Evolutionary conservation across 441 rosid genomes (phyloP), one percentile per base, ranked within the genome.

Genomic region (Erodium trifolium): DNA sequence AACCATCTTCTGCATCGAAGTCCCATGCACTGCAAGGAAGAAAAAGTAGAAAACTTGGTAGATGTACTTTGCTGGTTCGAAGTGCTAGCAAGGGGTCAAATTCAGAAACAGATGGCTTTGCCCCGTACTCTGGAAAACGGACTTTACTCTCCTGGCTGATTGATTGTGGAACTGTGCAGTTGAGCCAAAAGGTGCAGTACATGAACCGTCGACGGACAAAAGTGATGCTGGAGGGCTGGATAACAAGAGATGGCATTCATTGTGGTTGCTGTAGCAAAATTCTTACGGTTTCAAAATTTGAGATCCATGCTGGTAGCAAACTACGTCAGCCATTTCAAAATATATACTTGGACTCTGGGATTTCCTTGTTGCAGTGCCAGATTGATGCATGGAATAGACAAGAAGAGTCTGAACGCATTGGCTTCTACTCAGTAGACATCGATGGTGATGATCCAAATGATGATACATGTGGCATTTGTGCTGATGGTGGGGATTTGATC

Each of bases 271-370:
- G 99, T 78, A 88, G 94, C 80, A 92, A 94, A 79, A 87, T 92
- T 71, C 89, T 92, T 68, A 78, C 91, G 10, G 82, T 90, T 72
- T 85, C 89, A 27, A 92, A 87, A 78, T 94, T 94, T 82, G 99
- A 92, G 86, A 85, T 90, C 72, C 99, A 94, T 79, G 99, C 99
- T 5, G 98, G 99, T 72, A 92, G 97, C 86, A 94, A 90, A 77
- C 74, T 81, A 68, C 85, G 87, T 62, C 92, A 87, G 78, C 94
- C 99, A 70, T 94, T 85, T 82, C 94, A 92, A 82, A 87, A 94
- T 76, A 92, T 90, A 76, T 87, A 77, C 79, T 75, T 92, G 80
- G 99, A 94, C 34, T 88, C 98, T 72, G 97, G 97, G 71, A 67
- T 65, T 75, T 92, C 99, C 66, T 91, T 92, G 75, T 76, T 88